Evolutionary conservation across 257 asterid genomes (phyloP), one percentile per base, ranked within the genome.

Genomic region (Oldenlandia corymbosa): DNA sequence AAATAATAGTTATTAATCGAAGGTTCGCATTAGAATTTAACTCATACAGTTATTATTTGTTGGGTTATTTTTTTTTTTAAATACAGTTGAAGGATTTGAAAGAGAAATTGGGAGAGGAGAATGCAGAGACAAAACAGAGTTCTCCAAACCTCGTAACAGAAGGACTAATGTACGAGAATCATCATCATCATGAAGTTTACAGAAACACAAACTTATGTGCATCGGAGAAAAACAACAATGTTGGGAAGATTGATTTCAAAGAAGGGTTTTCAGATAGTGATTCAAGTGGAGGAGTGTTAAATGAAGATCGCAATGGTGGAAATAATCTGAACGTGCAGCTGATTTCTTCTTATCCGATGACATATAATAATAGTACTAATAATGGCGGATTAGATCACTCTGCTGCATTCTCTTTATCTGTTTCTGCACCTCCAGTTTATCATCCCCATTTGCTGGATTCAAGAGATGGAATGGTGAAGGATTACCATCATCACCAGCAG

Each of bases 261-360:
- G 80, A 75, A 21, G 78, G 80, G 0, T 69, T 70, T 47, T 75
- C 84, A 51, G 84, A 79, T 20, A 79, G 84, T 47, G 84, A 75
- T 50, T 79, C 80, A 28, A 72, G 76, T 64, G 76, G 74, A 58
- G 68, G 66, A 55, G 50, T 75, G 76, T 68, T 71, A 3, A 3
- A 4, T 60, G 78, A 72, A 46, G 76, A 72, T 31, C 43, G 18
- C 32, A 56, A 60, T 34, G 39, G 9, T 9, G 6, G 9, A 34
- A 34, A 3, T n/a, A 49, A 60, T 43, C 67, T 65, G 7, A 62
- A 58, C 41, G 39, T 51, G 58, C 75, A 68, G 61, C 30, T 47
- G 36, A 52, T 39, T 51, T 67, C 74, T 16, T 51, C 42, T 39
- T 45, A 24, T 28, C 62, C 65, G 16, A 23, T 27, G 9, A 34